phyloP scores from a whole-genome alignment of 345 rosid genomes.

The Heritiera fomes region DNA sequence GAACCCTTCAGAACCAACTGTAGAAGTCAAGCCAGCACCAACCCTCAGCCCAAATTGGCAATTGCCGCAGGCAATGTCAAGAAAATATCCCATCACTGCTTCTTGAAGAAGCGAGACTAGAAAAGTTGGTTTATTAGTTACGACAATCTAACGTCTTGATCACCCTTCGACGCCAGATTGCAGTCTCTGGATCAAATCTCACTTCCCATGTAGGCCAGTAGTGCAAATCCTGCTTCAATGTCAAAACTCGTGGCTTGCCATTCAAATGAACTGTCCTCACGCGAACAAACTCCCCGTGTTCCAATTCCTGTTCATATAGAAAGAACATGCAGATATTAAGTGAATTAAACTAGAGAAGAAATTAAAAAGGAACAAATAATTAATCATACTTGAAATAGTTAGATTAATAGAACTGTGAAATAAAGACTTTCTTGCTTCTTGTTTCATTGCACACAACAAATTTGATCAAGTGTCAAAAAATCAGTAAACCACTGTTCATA shows the following conservation, averaged over 20 bases:
- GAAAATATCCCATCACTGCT: not conserved
- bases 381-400: not conserved
- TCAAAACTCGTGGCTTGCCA: slow-evolving; percentile 87
- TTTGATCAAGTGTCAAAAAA: not conserved
- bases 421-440: not conserved
- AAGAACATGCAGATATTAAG: not conserved
- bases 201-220: slow-evolving; percentile 97
- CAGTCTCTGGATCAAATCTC: slow-evolving; percentile 71
- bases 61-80: not conserved
- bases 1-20: no score
- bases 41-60: not conserved
- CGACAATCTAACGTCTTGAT: slow-evolving; percentile 55
- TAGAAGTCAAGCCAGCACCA: not conserved
- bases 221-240: slow-evolving; percentile 92
- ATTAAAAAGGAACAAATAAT: not conserved
- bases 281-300: slow-evolving; percentile 84
- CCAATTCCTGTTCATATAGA: slow-evolving; percentile 57
- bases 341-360: not conserved
- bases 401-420: not conserved
- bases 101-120: not conserved
- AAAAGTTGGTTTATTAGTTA: not conserved
- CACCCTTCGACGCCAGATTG: slow-evolving; percentile 65
- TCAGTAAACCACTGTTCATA: not conserved
- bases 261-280: slow-evolving; percentile 77
- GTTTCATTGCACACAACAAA: not conserved